These are phyloP conservation scores for Trametes villosa DNA, from an alignment of 768 basidiomycete species.

Conservation along the genomic window DNA sequence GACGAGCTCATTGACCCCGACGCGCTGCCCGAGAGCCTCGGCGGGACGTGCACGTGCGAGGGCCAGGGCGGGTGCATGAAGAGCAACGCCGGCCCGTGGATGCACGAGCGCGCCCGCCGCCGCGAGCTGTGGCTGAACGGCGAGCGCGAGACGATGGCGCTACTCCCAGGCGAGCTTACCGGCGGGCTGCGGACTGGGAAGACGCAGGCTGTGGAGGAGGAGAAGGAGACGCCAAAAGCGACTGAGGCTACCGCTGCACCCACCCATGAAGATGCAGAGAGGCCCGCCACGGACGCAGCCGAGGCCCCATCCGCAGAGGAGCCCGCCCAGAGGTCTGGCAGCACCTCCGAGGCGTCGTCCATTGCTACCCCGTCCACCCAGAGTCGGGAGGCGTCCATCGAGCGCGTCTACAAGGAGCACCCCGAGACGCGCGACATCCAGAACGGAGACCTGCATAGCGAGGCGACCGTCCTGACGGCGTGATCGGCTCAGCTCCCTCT, in stretches of 20 bases:
- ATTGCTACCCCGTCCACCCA: constrained; percentile 13
- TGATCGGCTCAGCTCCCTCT: background rate
- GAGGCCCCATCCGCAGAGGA: background rate
- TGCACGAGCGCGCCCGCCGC: constrained; percentile 49
- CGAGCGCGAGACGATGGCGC: constrained; percentile 24
- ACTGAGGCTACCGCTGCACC: too few species aligned
- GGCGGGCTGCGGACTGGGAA: background rate
- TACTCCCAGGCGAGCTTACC: constrained; percentile 24
- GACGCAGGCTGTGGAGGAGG: background rate
- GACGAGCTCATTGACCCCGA: constrained; percentile 66
- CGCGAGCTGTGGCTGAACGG: constrained; percentile 37
- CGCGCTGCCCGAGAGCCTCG: constrained; percentile 61
- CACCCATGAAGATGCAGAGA: too few species aligned
- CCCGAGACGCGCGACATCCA: constrained; percentile 23
- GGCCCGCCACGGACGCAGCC: background rate
- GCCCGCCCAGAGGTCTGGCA: background rate
- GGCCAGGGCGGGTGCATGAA: constrained; percentile 59
- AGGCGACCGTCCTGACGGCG: background rate
- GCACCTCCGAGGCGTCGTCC: constrained; percentile 18
- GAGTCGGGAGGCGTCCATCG: constrained; percentile 9
- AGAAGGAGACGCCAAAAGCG: constrained; percentile 7
- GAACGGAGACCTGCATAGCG: constrained; percentile 23
- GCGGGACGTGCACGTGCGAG: constrained; percentile 68
- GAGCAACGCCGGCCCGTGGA: constrained; percentile 74
- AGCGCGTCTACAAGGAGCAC: constrained; percentile 19